Evolutionary conservation across 148 eudicot genomes (phyloP).

Genomic region (Nyssa sinensis): DNA sequence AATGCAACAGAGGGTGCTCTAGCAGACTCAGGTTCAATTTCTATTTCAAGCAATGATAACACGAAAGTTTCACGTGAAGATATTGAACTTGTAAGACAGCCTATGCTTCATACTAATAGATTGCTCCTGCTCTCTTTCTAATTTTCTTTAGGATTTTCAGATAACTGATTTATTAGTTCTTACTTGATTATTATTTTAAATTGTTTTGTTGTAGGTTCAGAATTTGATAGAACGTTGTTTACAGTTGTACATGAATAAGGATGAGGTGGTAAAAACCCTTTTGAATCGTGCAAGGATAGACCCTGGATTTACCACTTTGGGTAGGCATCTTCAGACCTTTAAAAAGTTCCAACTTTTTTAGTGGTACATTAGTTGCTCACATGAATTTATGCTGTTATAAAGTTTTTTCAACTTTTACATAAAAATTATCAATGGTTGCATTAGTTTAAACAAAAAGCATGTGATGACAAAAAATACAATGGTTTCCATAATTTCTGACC

Average conservation of each 20-base stretch:
- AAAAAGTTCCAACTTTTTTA: constrained; percentile 4
- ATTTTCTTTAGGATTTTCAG: neutral
- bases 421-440: neutral
- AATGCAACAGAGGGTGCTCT: constrained; percentile 57
- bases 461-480: neutral
- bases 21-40: constrained; percentile 81
- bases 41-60: constrained; percentile 80
- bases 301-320: constrained; percentile 91
- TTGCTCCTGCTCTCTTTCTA: too few species aligned
- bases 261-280: constrained; percentile 92
- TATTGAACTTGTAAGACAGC: constrained; percentile 84
- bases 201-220: constrained; percentile 65
- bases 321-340: constrained; percentile 34
- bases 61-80: constrained; percentile 94
- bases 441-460: neutral
- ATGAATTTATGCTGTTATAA: neutral
- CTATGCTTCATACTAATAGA: neutral
- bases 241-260: constrained; percentile 89
- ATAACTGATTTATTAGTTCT: neutral
- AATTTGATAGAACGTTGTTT: constrained; percentile 90
- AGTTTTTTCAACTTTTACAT: neutral
- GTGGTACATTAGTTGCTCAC: constrained; percentile 7
- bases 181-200: constrained; percentile 2
- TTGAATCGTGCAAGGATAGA: constrained; percentile 88
- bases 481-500: neutral